Conservation (phyloP, 2,329 filamentous ascomycete species). For the Claviceps sp. region DNA sequence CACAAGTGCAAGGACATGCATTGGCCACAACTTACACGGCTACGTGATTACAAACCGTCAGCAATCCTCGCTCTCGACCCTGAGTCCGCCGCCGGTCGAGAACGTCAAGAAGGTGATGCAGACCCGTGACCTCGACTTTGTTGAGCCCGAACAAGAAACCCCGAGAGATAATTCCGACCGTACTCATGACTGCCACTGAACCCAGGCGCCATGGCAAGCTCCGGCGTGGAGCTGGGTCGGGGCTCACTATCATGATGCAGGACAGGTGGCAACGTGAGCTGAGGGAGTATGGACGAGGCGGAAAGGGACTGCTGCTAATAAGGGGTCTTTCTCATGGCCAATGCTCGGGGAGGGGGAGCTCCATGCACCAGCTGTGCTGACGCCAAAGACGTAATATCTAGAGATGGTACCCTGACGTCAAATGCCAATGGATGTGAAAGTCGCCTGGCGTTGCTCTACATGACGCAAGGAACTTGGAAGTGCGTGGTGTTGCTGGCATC, state of each 20-base stretch:
- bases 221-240: constrained; percentile 27
- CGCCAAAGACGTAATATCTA: not conserved
- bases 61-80: constrained; percentile 57
- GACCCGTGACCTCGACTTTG: constrained; percentile 60
- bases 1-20: not conserved
- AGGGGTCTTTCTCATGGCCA: constrained; percentile 1
- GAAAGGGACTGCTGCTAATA: no score
- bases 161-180: constrained; percentile 56
- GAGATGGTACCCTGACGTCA: no score
- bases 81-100: constrained; percentile 58
- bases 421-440: no score
- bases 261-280: not conserved
- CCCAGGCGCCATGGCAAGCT: constrained; percentile 56
- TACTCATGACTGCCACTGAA: constrained; percentile 63
- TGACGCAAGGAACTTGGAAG: not conserved
- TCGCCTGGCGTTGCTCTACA: no score
- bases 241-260: constrained; percentile 9
- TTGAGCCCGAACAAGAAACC: constrained; percentile 65
- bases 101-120: constrained; percentile 60
- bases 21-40: constrained; percentile 18
- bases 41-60: constrained; percentile 50
- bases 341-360: not conserved
- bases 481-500: no score
- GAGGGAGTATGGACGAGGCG: not conserved
- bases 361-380: not conserved